Conservation (phyloP, 305 asterid genomes). For the Solanum hybrid region DNA sequence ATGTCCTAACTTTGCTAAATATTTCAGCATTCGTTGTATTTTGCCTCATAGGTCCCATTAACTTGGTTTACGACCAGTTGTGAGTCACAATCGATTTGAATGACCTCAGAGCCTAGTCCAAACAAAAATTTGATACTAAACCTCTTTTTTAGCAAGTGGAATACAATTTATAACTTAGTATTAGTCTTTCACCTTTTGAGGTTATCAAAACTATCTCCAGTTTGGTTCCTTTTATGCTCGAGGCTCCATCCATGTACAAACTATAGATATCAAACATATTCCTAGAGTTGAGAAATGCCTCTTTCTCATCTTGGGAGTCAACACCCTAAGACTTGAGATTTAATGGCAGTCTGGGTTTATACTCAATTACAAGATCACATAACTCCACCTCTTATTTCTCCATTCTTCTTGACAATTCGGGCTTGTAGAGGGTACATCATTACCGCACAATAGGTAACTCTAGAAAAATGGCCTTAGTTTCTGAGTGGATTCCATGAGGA, state of each 20-base stretch:
- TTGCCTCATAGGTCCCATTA: neutral
- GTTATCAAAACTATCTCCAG: neutral
- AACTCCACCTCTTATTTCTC: neutral
- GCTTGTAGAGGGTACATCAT: neutral
- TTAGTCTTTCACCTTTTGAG: neutral
- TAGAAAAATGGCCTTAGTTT: neutral
- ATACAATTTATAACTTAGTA: neutral
- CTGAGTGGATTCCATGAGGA: neutral
- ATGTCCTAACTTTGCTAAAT: neutral
- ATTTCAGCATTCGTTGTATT: neutral
- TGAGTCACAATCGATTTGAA: neutral
- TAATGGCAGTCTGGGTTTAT: neutral
- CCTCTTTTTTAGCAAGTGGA: neutral
- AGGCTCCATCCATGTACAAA: no score
- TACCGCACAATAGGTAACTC: neutral
- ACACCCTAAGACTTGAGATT: neutral
- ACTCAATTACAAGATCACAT: neutral
- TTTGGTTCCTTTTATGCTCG: no score
- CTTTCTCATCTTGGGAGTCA: neutral
- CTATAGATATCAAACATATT: no score
- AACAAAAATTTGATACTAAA: neutral
- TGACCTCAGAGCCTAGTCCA: neutral
- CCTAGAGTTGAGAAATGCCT: neutral
- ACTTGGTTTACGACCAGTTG: neutral
- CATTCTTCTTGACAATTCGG: neutral